These are phyloP conservation scores for Irpex rosettiformis DNA, from an alignment of 1,284 basidiomycete genomes.

Conservation along the genomic window DNA sequence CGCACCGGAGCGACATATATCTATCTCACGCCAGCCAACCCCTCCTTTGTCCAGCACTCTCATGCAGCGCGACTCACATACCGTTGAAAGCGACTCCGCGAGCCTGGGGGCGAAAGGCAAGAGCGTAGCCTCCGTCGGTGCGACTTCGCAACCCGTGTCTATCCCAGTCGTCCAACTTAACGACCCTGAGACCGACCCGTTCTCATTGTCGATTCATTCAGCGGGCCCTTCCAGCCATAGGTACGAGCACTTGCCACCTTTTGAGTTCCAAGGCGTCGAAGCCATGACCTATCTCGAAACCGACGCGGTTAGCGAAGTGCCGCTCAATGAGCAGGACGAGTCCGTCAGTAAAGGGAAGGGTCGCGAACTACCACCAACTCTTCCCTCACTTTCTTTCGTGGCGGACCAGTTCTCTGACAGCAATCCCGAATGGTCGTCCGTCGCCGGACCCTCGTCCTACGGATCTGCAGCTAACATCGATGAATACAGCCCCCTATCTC, in stretches of 20 bases:
- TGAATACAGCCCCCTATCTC: slow-evolving; percentile 20
- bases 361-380: slow-evolving; percentile 53
- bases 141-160: slow-evolving; percentile 36
- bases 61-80: slow-evolving; percentile 2
- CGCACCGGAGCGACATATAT: slow-evolving; percentile 21
- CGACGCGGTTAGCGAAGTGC: slow-evolving; percentile 3
- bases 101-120: slow-evolving; percentile 43
- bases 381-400: slow-evolving; percentile 61
- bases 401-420: slow-evolving; percentile 46
- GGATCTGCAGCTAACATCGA: slow-evolving; percentile 30
- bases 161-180: slow-evolving; percentile 33
- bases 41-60: slow-evolving; percentile 1
- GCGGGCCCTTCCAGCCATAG: slow-evolving; percentile 15
- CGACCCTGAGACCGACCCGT: slow-evolving; percentile 33
- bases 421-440: slow-evolving; percentile 38
- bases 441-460: slow-evolving; percentile 56
- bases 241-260: slow-evolving; percentile 6
- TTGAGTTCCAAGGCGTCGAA: slow-evolving; percentile 2
- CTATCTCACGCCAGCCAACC: slow-evolving; percentile 7
- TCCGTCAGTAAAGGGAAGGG: slow-evolving; percentile 45
- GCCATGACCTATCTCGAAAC: neutral
- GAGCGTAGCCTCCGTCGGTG: slow-evolving; percentile 24
- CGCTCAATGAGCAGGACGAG: slow-evolving; percentile 7
- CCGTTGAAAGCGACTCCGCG: slow-evolving; percentile 13
- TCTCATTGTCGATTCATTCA: slow-evolving; percentile 31